Percentiles rank a stretch among this genome's conserved stretches.
These are phyloP conservation scores for Meredithiella fracta DNA, from an alignment of 2,329 filamentous ascomycete genomes.

Conservation along the genomic window DNA sequence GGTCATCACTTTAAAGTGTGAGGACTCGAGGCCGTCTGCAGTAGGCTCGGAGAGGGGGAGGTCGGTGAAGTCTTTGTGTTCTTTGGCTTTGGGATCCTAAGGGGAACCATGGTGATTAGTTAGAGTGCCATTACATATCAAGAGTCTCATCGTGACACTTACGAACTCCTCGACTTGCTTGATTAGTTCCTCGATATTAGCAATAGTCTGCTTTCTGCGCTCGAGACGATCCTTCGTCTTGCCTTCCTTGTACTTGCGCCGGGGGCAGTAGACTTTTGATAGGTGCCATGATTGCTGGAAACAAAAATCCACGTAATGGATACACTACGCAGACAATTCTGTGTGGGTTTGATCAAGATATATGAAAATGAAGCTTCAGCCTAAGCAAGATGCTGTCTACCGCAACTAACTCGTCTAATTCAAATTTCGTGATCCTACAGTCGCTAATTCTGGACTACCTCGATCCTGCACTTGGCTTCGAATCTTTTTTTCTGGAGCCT, in stretches of 20 bases:
- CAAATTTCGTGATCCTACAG: not conserved
- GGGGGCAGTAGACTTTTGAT: constrained; percentile 8
- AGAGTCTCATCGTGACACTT: constrained; percentile 15
- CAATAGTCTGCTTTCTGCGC: constrained; percentile 25
- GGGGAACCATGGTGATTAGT: not conserved
- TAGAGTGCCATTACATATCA: not conserved
- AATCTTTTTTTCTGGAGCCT: constrained; percentile 13
- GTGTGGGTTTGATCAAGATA: too few relatives aligned
- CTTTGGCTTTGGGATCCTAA: constrained; percentile 42
- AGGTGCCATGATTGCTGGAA: constrained; percentile 5
- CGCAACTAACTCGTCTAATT: not conserved
- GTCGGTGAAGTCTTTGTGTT: constrained; percentile 57
- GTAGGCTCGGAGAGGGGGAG: constrained; percentile 77
- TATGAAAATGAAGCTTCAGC: too few relatives aligned
- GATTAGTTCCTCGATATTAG: constrained; percentile 25
- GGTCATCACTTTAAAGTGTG: constrained; percentile 79
- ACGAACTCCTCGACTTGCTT: constrained; percentile 27
- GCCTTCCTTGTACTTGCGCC: constrained; percentile 14
- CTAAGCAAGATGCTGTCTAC: too few relatives aligned
- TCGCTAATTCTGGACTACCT: not conserved
- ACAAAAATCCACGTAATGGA: not conserved
- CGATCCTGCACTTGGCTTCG: not conserved
- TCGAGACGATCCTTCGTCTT: constrained; percentile 16
- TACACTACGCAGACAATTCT: not conserved
- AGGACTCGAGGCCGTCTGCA: constrained; percentile 58